A percentile compares a stretch with the other conserved stretches of the same genome.
These are phyloP conservation scores for Colletotrichum acutatum DNA, from an alignment of 2,329 filamentous ascomycete genomes.

Conservation along the genomic window DNA sequence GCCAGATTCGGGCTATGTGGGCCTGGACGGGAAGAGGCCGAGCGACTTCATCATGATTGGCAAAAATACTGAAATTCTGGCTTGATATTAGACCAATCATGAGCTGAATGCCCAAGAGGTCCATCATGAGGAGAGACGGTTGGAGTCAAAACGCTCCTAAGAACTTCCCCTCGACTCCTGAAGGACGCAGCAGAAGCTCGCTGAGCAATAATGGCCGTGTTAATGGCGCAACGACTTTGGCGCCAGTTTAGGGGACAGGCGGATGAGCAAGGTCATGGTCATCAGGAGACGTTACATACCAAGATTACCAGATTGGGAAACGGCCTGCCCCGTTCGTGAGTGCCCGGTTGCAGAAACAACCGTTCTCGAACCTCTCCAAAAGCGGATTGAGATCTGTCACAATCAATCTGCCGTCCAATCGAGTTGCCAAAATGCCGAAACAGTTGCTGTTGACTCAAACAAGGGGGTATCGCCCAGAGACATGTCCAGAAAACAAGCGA, in stretches of 20 bases:
- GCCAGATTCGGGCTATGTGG: constrained; percentile 33
- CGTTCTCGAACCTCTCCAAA: constrained; percentile 24
- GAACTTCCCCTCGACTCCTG: constrained; percentile 16
- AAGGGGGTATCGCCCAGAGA: constrained; percentile 6
- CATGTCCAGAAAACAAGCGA: constrained; percentile 6
- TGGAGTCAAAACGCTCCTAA: not conserved
- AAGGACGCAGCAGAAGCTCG: not conserved
- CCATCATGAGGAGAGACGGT: constrained; percentile 24
- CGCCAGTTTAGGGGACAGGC: not conserved
- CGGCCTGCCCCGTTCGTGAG: constrained; percentile 16
- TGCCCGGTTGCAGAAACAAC: constrained; percentile 17
- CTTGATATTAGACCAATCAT: constrained; percentile 28
- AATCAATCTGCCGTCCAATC: constrained; percentile 23
- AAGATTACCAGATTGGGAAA: constrained; percentile 15
- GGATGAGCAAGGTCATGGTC: constrained; percentile 26
- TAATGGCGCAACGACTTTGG: constrained; percentile 22
- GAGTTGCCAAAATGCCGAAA: constrained; percentile 1
- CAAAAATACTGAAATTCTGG: constrained; percentile 25
- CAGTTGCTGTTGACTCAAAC: constrained; percentile 10
- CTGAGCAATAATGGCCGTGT: constrained; percentile 9
- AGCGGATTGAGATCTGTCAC: constrained; percentile 12
- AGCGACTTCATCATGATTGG: constrained; percentile 27
- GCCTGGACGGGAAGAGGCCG: constrained; percentile 17
- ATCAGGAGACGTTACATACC: constrained; percentile 21
- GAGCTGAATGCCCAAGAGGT: not conserved